These are phyloP conservation scores for Mallotus nudiflorus DNA, from an alignment of 345 rosid species.

Conservation along the genomic window DNA sequence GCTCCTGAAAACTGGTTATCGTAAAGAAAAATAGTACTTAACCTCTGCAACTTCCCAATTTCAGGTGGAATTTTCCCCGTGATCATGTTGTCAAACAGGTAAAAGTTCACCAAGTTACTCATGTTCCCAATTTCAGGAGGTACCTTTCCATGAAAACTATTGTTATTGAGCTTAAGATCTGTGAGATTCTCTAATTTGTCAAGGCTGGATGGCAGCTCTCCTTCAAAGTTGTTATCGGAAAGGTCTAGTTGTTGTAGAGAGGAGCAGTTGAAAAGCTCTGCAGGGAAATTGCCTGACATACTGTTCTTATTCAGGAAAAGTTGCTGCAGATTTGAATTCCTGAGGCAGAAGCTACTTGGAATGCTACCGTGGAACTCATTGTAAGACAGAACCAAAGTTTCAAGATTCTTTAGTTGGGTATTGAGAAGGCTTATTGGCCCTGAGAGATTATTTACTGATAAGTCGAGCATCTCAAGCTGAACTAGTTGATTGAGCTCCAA, in stretches of 20 bases:
- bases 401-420: conserved; percentile 47
- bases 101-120: conserved; percentile 51
- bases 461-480: conserved; percentile 58
- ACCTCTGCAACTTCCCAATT: conserved; percentile 55
- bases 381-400: conserved; percentile 41
- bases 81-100: conserved; percentile 63
- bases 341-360: conserved; percentile 54
- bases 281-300: conserved; percentile 64
- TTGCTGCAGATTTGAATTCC: conserved; percentile 48
- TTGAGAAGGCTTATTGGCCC: conserved; percentile 49
- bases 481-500: conserved; percentile 46
- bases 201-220: conserved; percentile 54
- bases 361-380: conserved; percentile 58
- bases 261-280: conserved; percentile 55
- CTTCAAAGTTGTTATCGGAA: conserved; percentile 56
- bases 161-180: conserved; percentile 29
- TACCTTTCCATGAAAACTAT: conserved; percentile 30
- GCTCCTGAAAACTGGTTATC: conserved; percentile 74
- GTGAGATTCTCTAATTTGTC: conserved; percentile 46
- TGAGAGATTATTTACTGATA: conserved; percentile 65
- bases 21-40: conserved; percentile 57
- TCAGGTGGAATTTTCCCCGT: conserved; percentile 63
- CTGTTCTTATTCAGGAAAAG: conserved; percentile 52
- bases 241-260: conserved; percentile 60
- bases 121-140: conserved; percentile 55